phyloP scores from a whole-genome alignment of 179 eudicot genomes.

The Beta macrorhiza region DNA sequence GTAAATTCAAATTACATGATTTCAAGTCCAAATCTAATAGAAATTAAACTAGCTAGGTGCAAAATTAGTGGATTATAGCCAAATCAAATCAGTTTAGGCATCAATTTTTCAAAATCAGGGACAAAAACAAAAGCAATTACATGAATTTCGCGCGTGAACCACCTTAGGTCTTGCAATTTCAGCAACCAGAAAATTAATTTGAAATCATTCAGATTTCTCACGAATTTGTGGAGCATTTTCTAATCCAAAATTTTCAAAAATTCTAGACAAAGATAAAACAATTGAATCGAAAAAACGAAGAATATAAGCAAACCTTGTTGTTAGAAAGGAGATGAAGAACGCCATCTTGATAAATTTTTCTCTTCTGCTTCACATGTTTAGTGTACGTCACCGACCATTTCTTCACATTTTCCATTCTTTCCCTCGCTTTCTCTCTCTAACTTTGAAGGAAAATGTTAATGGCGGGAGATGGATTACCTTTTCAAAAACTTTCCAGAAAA shows the following conservation, averaged over 20 bases:
- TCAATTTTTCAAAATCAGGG: background rate
- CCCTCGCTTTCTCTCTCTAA: constrained; percentile 35
- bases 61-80: background rate
- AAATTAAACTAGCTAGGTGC: background rate
- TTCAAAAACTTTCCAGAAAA: background rate
- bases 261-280: background rate
- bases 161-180: background rate
- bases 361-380: constrained; percentile 81
- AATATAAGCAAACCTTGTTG: constrained; percentile 40
- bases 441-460: background rate
- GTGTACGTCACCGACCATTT: constrained; percentile 83
- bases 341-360: constrained; percentile 86
- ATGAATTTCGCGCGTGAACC: background rate
- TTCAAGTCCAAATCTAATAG: background rate
- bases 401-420: constrained; percentile 48
- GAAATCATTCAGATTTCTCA: background rate
- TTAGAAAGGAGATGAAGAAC: constrained; percentile 43
- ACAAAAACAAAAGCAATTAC: background rate
- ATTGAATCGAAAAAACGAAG: background rate
- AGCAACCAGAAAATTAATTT: background rate
- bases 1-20: background rate
- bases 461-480: constrained; percentile 21
- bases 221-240: background rate
- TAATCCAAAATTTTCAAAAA: background rate
- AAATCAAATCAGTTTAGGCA: background rate